A percentile compares a stretch with the other conserved stretches of the same genome.
These are phyloP conservation scores for Phytophthora sansomeana DNA, from an alignment of 352 stramenopile species.

Conservation along the genomic window DNA sequence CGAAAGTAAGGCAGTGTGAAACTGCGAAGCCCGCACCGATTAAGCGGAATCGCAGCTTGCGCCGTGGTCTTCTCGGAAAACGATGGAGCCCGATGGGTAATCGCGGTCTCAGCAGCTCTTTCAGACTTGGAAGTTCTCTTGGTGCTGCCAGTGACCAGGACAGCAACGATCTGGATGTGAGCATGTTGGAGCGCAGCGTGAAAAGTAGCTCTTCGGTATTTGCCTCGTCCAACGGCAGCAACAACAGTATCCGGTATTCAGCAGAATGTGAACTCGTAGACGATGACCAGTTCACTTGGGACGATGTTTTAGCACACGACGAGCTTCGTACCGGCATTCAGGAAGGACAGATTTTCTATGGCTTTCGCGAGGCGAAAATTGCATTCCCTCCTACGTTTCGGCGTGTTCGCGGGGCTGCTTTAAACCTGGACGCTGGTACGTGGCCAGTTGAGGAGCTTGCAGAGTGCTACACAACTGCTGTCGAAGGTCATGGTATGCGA, in stretches of 20 bases:
- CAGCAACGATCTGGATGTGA: constrained; percentile 45
- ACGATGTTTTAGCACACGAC: constrained; percentile 75
- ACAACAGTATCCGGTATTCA: constrained; percentile 38
- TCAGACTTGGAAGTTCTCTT: constrained; percentile 35
- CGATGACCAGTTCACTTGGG: constrained; percentile 58
- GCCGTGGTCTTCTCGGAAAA: constrained; percentile 38
- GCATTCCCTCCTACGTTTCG: constrained; percentile 82
- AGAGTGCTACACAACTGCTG: constrained; percentile 62
- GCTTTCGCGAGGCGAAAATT: constrained; percentile 81
- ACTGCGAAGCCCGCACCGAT: constrained; percentile 25
- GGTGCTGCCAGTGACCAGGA: constrained; percentile 34
- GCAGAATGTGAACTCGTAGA: constrained; percentile 50
- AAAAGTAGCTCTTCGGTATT: constrained; percentile 35
- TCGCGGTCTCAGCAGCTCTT: constrained; percentile 34
- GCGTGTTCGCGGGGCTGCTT: constrained; percentile 55
- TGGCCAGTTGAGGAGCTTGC: constrained; percentile 36
- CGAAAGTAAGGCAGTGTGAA: constrained; percentile 50
- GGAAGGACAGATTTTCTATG: constrained; percentile 71
- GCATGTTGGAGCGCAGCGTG: constrained; percentile 47
- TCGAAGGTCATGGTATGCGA: constrained; percentile 65
- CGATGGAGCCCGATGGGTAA: constrained; percentile 41
- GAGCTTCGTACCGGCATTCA: constrained; percentile 71
- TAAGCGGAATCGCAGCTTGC: constrained; percentile 38
- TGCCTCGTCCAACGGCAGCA: constrained; percentile 41
- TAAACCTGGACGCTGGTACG: constrained; percentile 32